Percentiles rank a stretch among this genome's conserved stretches.
Evolutionary conservation across 73 alveolate genomes (phyloP).

Genomic region (Tetrahymena malaccensis): DNA sequence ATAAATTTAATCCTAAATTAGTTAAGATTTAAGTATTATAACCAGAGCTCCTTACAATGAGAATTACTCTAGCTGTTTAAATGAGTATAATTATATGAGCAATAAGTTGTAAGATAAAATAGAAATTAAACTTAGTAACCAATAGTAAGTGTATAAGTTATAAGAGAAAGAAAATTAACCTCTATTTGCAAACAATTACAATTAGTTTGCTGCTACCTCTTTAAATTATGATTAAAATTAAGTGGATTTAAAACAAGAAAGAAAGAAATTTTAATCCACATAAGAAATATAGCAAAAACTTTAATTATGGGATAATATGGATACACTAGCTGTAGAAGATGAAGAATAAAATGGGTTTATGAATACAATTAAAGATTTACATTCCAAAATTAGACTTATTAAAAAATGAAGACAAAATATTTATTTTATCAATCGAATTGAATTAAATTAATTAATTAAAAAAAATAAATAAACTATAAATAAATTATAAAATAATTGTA

Average conservation of each 20-base stretch:
- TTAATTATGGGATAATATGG: neutral
- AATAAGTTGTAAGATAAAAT: neutral
- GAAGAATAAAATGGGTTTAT: neutral
- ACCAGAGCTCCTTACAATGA: neutral
- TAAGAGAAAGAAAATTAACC: neutral
- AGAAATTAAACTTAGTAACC: neutral
- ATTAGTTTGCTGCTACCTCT: neutral
- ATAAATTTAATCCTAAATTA: neutral
- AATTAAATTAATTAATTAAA: too few relatives aligned
- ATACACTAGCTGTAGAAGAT: neutral
- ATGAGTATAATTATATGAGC: neutral
- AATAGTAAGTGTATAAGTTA: neutral
- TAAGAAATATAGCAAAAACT: neutral
- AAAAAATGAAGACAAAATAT: neutral
- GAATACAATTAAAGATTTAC: neutral
- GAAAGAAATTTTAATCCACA: neutral
- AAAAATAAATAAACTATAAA: too few relatives aligned
- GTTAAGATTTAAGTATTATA: neutral
- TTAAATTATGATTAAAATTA: neutral
- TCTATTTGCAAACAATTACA: neutral
- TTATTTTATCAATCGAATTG: neutral
- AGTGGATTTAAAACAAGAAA: neutral
- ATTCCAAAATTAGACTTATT: neutral
- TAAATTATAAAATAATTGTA: too few relatives aligned
- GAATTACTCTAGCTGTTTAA: neutral